Base-by-base conservation (phyloP, 2,329 filamentous ascomycete species). In the Ceratocystis huliohia region DNA sequence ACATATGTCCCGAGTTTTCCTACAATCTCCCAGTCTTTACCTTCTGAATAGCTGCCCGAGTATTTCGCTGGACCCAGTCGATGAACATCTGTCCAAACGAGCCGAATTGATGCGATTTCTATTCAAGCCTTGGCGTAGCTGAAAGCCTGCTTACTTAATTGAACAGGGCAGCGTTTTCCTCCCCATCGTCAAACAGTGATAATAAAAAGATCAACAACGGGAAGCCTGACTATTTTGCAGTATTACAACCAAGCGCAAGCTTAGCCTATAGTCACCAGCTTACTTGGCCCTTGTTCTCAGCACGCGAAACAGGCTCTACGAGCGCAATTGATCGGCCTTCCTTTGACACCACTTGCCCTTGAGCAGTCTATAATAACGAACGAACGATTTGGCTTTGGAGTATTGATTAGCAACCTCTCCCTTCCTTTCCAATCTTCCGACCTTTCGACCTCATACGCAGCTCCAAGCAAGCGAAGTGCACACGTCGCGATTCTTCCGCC, bases 61-160 rank as follows among this genome's bases (percentile, higher is more conserved):
- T 13, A 41, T 13, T 5, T 41, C 3, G 37, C 37, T 15, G 13
- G 10, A 41, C 37, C 13, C 37, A 41, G 37, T 2, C 10, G 37
- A 41, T 41, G 37, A 15, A 41, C 37, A 15, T 15, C 37, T 41
- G 13, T 13, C 10, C 37, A 41, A 41, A 13, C 37, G 13, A 41
- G 13, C 13, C 37, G 37, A 15, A 41, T 41, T 41, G 37, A 41
- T 41, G 37, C 37, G 37, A 41, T 41, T 41, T 41, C 37, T 4
- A 41, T 41, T 5, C 1, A 41, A 15, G 37, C 53, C 15, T 57
- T 28, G 53, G 22, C 17, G 28, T n/a, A 59, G 28, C 56, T 59
- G 56, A 59, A 59, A 37, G 33, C 15, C 30, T 20, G 56, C 56
- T 59, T 59, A 33, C 56, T 59, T 59, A 37, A 59, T 59, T 28